Evolutionary conservation across 208 protist species (phyloP).

Genomic region (Wallacemonas sp.): DNA sequence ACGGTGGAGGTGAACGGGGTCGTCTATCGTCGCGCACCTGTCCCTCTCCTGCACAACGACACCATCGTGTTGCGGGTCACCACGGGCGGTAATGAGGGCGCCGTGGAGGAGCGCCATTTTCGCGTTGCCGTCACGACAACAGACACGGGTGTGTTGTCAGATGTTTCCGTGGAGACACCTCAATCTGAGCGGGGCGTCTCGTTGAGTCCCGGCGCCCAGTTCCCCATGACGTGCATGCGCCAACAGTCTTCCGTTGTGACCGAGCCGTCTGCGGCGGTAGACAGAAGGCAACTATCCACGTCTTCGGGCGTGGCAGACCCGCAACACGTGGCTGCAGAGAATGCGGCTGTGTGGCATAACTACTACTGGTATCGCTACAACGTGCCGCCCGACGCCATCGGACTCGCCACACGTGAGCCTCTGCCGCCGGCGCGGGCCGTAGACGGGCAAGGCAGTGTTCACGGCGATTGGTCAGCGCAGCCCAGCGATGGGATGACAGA

Average conservation of each 20-base stretch:
- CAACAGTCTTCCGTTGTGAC: too few relatives aligned
- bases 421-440: background rate
- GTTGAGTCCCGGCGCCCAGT: too few relatives aligned
- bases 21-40: conserved; percentile 4
- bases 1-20: background rate
- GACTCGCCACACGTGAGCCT: background rate
- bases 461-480: too few relatives aligned
- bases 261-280: too few relatives aligned
- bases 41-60: conserved; percentile 2
- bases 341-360: conserved; percentile 9
- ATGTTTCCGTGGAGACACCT: too few relatives aligned
- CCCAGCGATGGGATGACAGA: too few relatives aligned
- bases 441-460: background rate
- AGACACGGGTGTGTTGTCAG: too few relatives aligned
- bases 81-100: background rate
- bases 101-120: background rate
- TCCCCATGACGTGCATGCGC: too few relatives aligned
- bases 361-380: conserved; percentile 19
- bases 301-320: too few relatives aligned
- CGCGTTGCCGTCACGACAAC: background rate
- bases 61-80: background rate
- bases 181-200: too few relatives aligned
- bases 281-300: too few relatives aligned
- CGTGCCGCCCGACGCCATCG: background rate
- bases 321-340: background rate